Conservation (phyloP, 1,284 basidiomycete species). For the Pyrrhoderma lamaoense region DNA sequence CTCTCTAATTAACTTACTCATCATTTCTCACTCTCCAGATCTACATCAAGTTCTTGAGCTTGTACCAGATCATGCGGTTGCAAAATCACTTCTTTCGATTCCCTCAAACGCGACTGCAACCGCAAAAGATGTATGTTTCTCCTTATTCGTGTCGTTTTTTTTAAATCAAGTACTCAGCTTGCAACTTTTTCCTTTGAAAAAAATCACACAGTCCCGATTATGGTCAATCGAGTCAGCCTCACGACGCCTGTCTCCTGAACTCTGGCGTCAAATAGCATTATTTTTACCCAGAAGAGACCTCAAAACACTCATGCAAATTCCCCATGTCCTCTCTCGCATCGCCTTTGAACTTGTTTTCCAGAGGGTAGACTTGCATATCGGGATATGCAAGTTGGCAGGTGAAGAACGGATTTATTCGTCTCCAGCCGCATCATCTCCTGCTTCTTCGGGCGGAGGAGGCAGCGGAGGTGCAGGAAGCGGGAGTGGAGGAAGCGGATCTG, state of each 20-base stretch:
- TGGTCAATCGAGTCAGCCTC: constrained; percentile 21
- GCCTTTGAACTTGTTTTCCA: constrained; percentile 61
- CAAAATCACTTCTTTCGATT: constrained; percentile 37
- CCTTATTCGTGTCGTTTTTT: constrained; percentile 2
- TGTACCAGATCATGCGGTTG: constrained; percentile 64
- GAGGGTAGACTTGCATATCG: constrained; percentile 54
- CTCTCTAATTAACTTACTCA: background rate
- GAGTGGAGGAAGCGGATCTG: constrained; percentile 1
- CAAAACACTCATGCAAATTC: constrained; percentile 54
- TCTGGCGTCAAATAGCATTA: constrained; percentile 62
- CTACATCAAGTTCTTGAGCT: constrained; percentile 54
- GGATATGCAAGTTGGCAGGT: constrained; percentile 22
- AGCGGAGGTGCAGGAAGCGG: background rate
- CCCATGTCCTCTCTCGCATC: constrained; percentile 58
- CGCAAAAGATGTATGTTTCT: constrained; percentile 23
- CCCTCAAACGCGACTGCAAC: constrained; percentile 30
- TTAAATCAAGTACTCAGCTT: background rate
- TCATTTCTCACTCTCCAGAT: constrained; percentile 34
- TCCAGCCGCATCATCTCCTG: too few species aligned
- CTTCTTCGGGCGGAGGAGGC: too few species aligned
- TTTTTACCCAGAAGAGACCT: constrained; percentile 60
- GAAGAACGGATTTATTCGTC: constrained; percentile 5
- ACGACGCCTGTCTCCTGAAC: constrained; percentile 53
- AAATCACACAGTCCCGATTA: constrained; percentile 11
- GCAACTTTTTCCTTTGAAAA: background rate